Evolutionary conservation across 352 stramenopile genomes (phyloP), one percentile per base, ranked within the genome.

Genomic region (Globisporangium abappressorium): DNA sequence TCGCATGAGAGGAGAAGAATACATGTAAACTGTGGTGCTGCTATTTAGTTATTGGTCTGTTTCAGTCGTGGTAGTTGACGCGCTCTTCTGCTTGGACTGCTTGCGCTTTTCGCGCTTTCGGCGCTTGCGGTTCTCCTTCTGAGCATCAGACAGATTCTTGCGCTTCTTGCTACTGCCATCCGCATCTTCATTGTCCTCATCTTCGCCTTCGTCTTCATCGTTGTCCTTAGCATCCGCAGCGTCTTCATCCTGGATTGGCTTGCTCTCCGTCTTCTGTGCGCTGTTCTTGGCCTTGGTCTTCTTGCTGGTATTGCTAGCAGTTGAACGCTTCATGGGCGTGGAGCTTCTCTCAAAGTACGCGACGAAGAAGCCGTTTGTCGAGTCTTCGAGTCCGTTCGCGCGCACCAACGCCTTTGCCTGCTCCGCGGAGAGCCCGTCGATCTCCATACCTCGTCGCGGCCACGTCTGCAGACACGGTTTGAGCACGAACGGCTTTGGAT

Each of bases 291-390:
- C 3, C 47, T 61, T 54, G 2, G 55, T 24, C 4, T 28, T 54
- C 22, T 56, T 65, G 28, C 53, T 61, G 24, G 8, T 4, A 20
- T 60, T 6, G 28, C 49, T 22, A 26, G 11, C 20, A 7, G 20
- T 18, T 4, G 28, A 56, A 53, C 68, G 51, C 54, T 63, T 63
- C 38, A 51, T 62, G 1, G 47, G 38, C n/a, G 33, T 36, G 15
- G 70, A 49, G 5, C 68, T 60, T 5, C 95, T 85, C 67, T 98
- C 92, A 76, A 99, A 98, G 75, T 97, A 98, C 34, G 90, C 85
- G 5, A 99, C 95, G 70, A 99, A 99, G 75, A 99, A 99, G 24
- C 96, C 97, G 75, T 98, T 98, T 4, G 96, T 98, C 51, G 84
- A 87, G 76, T 99, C 93, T 57, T 98, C 93, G 46, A 96, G 81